Evolutionary conservation across 208 protist species (phyloP), one percentile per base, ranked within the genome.

Genomic region (Crithidia brevicula): DNA sequence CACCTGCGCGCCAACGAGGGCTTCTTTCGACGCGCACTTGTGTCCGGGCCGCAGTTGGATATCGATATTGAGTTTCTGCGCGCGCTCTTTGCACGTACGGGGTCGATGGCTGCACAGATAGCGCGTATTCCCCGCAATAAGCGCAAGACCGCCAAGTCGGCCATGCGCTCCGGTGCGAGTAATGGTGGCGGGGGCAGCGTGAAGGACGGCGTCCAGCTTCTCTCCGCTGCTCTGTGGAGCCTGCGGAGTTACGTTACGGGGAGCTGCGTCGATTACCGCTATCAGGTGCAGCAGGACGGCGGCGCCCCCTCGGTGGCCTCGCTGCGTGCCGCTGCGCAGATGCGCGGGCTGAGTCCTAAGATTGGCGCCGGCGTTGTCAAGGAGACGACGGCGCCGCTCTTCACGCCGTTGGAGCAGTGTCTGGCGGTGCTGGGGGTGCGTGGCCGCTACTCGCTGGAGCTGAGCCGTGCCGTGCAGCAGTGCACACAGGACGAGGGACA

Each of bases 171-270:
- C 40, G 69, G 62, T 53, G 31, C 25, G 4, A 58, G 67, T 28
- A 57, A 49, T 47, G 54, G 61, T 33, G 59, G 51, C 0, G 53
- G 56, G 8, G 76, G 60, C 22, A 59, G 42, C 6, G 79, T 54
- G 23, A 72, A 74, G n/a, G 59, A 66, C 10, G 91, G 88, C 22
- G 23, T 81, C 13, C 42, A 72, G 50, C 73, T 96, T 18, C 79
- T 96, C 22, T 69, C 72, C n/a, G 83, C 72, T 11, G 86, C 82
- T n/a, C 60, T 92, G 67, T 96, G 91, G 88, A 82, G 74, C n/a
- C 52, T 96, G 33, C 75, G 65, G 31, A 62, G 73, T 30, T 85
- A 83, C 62, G 62, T 86, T 28, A 52, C 4, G 20, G 88, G 88
- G 0, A 60, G 23, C 16, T 96, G 91, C 30, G 57, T 54, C n/a